Base-by-base conservation (phyloP, 1,284 basidiomycete species). In the Dichomitus squalens region DNA sequence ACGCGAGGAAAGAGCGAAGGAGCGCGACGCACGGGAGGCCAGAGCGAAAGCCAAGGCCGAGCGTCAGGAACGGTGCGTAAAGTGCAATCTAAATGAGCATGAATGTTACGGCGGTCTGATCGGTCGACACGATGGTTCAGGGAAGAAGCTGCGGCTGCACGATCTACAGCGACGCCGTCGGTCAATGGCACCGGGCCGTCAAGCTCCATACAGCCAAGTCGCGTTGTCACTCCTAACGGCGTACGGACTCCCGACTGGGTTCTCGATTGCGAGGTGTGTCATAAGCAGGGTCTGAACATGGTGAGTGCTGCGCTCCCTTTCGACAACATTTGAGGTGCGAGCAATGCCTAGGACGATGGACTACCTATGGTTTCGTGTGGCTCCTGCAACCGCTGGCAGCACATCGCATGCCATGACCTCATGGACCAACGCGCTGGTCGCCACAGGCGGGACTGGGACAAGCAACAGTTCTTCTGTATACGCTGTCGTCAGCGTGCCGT, bases 261-360 rank as follows among this genome's bases (percentile, higher is more conserved):
- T 55, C 76, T 95, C 43, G 86, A 90, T 66, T 95, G 93, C 70
- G 93, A 95, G 67, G 79, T 95, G 20, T 95, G 93, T 69, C 80
- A 80, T 50, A 79, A 80, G 53, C 79, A 76, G 33, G 90, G 90
- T 8, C 74, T 84, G 54, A 94, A 93, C 68, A 70, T 85, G 61
- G 91, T 91, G 61, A 59, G 82, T 67, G 29, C 8, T 41, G 53
- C 44, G 39, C 47, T 52, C 43, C 34, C 29, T 29, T 4, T 9
- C 29, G 12, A 18, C 18, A 21, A 9, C 18, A 34, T n/a, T 12
- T 6, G 11, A 20, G 20, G 12, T 47, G 29, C 44, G 20, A 52
- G 18, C 21, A 39, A 34, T 53, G 53, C 27, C 34, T 55, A 93
- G 89, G 90, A 93, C 61, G 90, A 91, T 61, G 86, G 85, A 21